Evolutionary conservation across 352 stramenopile genomes (phyloP).

Genomic region (Globisporangium recalcitrans): DNA sequence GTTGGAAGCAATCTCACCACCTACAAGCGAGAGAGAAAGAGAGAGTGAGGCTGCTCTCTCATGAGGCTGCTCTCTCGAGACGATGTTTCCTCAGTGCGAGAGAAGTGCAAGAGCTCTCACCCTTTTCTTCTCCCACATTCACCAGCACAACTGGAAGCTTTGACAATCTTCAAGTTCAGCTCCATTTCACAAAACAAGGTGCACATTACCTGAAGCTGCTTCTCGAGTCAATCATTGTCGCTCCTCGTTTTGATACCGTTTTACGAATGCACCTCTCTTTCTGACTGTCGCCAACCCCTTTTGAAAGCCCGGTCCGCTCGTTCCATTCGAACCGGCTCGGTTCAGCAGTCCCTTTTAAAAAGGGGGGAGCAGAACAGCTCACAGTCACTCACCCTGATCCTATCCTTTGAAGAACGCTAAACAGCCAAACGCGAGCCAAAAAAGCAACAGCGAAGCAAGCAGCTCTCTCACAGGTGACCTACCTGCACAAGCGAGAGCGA

Average conservation of each 20-base stretch:
- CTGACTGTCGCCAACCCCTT: neutral
- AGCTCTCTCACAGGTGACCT: no score
- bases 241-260: neutral
- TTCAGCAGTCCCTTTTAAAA: neutral
- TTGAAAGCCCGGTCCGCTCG: neutral
- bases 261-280: neutral
- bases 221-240: no score
- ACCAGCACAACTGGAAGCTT: neutral
- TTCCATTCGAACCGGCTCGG: neutral
- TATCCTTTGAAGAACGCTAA: no score
- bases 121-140: neutral
- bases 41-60: no score
- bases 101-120: no score
- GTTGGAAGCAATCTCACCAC: no score
- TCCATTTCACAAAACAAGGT: neutral
- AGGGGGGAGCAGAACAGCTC: neutral
- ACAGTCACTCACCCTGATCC: neutral
- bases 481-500: no score
- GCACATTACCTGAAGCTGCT: neutral
- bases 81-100: no score
- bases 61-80: no score
- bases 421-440: no score
- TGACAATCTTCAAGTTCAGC: constrained; percentile 1
- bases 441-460: neutral
- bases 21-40: no score